phyloP scores from a whole-genome alignment of 1,139 yeast genomes.

The Candida gigantensis region DNA sequence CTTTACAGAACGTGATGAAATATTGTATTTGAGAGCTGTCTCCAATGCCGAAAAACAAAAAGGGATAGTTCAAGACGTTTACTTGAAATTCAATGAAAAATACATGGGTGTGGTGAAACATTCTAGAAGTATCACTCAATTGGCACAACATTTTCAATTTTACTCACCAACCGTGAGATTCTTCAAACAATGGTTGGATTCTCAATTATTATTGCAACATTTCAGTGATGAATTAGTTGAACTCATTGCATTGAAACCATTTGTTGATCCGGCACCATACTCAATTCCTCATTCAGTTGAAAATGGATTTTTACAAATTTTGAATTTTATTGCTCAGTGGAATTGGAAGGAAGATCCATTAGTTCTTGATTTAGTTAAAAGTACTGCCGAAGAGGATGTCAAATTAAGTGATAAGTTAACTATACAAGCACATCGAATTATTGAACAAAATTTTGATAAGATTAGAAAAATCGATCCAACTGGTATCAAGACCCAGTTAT shows the following conservation, averaged over 20 bases:
- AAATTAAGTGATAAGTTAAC: constrained; percentile 65
- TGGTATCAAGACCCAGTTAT: constrained; percentile 75
- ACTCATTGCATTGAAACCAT: constrained; percentile 77
- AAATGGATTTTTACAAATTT: constrained; percentile 75
- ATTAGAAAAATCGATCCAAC: constrained; percentile 79
- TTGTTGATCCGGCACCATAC: constrained; percentile 85
- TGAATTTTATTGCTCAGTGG: constrained; percentile 78
- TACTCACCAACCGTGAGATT: constrained; percentile 81
- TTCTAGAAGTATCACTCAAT: constrained; percentile 70
- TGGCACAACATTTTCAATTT: constrained; percentile 72
- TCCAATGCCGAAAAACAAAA: constrained; percentile 61
- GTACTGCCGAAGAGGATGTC: constrained; percentile 32
- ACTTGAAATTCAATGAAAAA: constrained; percentile 63
- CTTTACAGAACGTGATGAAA: constrained; percentile 79
- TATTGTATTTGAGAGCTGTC: constrained; percentile 68
- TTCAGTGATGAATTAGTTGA: constrained; percentile 80
- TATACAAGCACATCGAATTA: constrained; percentile 59
- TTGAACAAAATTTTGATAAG: constrained; percentile 63
- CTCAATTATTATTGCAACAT: constrained; percentile 65
- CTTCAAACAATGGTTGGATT: constrained; percentile 85
- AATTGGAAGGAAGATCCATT: constrained; percentile 91
- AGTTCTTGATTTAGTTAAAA: constrained; percentile 68
- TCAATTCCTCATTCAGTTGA: constrained; percentile 75
- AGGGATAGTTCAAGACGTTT: constrained; percentile 60
- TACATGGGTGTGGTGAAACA: constrained; percentile 78